Conservation (phyloP, 192 early-diverging fungal genomes). For the Entomortierella chlamydospora region DNA sequence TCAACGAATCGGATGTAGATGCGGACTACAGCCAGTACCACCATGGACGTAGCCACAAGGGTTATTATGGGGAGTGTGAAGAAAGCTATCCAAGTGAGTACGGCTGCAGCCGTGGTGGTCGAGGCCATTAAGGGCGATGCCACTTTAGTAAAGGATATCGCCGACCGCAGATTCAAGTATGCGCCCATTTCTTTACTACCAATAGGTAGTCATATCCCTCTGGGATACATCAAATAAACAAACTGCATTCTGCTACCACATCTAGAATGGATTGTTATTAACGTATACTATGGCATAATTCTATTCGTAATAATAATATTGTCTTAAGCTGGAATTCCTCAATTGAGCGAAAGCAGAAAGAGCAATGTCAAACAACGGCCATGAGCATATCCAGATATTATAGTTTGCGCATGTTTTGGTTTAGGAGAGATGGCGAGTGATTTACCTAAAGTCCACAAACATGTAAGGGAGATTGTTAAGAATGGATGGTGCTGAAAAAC, state of each 20-base stretch:
- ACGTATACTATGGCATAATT: too few species aligned
- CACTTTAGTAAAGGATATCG: too few species aligned
- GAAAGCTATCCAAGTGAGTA: neutral
- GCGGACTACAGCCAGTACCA: neutral
- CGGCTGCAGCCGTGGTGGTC: too few species aligned
- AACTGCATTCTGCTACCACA: constrained; percentile 64
- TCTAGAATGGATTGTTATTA: too few species aligned
- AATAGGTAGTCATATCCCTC: constrained; percentile 61
- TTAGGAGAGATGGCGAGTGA: constrained; percentile 46
- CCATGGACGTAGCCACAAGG: neutral
- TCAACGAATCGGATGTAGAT: neutral
- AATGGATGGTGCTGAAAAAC: neutral
- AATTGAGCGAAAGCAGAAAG: constrained; percentile 68
- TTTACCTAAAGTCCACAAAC: constrained; percentile 54
- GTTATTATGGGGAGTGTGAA: neutral
- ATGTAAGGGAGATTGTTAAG: constrained; percentile 23
- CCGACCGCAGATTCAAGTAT: too few species aligned
- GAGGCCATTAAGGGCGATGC: neutral
- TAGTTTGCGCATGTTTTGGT: too few species aligned
- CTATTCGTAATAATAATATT: too few species aligned
- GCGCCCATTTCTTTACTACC: too few species aligned
- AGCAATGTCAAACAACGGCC: constrained; percentile 69
- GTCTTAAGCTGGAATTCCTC: constrained; percentile 73
- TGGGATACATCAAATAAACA: constrained; percentile 35
- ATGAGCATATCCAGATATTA: too few species aligned